A percentile compares a stretch with the other conserved stretches of the same genome.
These are phyloP conservation scores for Mycena vulgaris DNA, from an alignment of 768 basidiomycete species.

Conservation along the genomic window DNA sequence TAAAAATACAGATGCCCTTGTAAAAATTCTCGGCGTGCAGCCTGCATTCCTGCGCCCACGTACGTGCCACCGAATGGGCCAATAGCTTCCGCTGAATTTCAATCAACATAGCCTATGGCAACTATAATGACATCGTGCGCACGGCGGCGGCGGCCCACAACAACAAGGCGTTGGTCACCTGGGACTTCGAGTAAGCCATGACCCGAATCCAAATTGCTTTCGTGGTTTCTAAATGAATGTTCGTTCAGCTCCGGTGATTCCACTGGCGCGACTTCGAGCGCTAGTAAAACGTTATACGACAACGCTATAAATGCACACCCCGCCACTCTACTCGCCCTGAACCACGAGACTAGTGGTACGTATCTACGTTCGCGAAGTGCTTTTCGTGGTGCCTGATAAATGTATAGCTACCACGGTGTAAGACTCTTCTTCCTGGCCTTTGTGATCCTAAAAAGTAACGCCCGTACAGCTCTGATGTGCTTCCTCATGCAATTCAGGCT, in stretches of 20 bases:
- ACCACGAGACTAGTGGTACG: constrained; percentile 58
- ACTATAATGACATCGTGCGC: constrained; percentile 53
- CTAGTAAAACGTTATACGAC: constrained; percentile 53
- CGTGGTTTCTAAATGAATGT: too few relatives aligned
- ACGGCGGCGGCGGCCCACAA: constrained; percentile 39
- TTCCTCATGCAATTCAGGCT: constrained; percentile 55
- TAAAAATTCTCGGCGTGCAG: neutral
- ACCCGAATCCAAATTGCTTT: too few relatives aligned
- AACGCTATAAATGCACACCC: constrained; percentile 46
- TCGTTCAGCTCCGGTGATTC: constrained; percentile 57
- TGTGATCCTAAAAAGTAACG: neutral
- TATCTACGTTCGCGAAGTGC: neutral
- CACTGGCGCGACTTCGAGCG: constrained; percentile 42
- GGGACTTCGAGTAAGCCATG: constrained; percentile 52
- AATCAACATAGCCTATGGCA: constrained; percentile 51
- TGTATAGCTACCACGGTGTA: constrained; percentile 55
- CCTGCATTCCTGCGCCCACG: constrained; percentile 57
- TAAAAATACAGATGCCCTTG: neutral
- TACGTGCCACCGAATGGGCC: constrained; percentile 32
- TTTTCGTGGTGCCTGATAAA: neutral
- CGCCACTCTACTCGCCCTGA: constrained; percentile 55
- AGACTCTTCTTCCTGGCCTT: constrained; percentile 28
- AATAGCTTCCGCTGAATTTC: neutral
- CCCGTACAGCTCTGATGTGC: constrained; percentile 49
- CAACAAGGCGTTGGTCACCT: constrained; percentile 47